Evolutionary conservation across 768 basidiomycete species (phyloP).

Genomic region (Tephrocybe sp.): DNA sequence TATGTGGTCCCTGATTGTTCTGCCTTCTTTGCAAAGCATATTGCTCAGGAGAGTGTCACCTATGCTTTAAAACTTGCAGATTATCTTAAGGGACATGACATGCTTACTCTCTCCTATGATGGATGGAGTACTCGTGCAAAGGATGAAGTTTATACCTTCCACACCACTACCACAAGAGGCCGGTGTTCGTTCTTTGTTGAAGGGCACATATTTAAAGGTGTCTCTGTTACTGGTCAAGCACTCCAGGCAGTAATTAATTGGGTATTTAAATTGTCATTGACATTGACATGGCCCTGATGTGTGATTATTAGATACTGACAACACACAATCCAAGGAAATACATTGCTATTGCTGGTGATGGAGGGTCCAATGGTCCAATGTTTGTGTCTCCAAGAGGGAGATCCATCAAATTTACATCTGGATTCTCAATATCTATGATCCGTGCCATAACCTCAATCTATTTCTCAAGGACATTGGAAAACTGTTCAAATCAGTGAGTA

Average conservation of each 20-base stretch:
- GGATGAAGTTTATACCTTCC: no score
- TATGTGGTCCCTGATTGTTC: neutral
- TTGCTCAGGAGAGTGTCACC: neutral
- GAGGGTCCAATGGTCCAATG: neutral
- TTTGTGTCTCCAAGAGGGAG: neutral
- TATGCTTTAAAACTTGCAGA: neutral
- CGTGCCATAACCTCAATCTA: constrained; percentile 21
- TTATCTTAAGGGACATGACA: neutral
- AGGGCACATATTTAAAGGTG: no score
- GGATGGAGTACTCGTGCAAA: neutral
- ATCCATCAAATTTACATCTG: neutral
- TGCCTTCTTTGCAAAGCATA: neutral
- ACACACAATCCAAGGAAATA: neutral
- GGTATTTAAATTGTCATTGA: no score
- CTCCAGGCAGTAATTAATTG: no score
- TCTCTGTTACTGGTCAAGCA: no score
- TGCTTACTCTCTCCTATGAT: neutral
- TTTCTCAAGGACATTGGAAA: constrained; percentile 29
- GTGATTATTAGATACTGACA: no score
- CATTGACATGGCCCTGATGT: no score
- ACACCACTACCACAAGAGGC: no score
- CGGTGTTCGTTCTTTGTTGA: no score
- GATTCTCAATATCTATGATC: neutral
- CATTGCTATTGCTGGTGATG: neutral
- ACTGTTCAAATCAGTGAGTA: constrained; percentile 24